Conservation (phyloP, 2,329 filamentous ascomycete species). For the Paecilomyces fulvus region DNA sequence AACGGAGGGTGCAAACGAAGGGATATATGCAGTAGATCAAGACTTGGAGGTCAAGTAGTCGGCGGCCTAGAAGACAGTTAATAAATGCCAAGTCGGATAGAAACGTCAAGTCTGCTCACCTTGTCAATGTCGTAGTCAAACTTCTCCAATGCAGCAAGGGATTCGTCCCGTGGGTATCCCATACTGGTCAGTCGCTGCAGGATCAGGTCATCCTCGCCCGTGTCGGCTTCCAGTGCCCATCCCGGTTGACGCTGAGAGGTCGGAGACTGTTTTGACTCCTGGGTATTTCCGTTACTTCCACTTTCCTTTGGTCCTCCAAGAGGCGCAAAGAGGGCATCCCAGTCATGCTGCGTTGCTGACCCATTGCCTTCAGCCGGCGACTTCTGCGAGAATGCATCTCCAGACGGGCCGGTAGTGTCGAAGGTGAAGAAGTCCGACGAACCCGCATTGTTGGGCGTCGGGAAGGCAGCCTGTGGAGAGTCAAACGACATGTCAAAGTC, state of each 20-base stretch:
- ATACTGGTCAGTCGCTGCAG: conserved; percentile 82
- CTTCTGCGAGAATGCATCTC: conserved; percentile 31
- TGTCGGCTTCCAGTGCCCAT: conserved; percentile 62
- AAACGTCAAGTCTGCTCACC: conserved; percentile 47
- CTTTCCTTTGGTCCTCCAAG: conserved; percentile 45
- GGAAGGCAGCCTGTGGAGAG: conserved; percentile 22
- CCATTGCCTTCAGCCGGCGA: conserved; percentile 30
- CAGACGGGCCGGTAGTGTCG: conserved; percentile 32
- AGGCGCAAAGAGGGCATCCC: conserved; percentile 88
- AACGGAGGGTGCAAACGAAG: conserved; percentile 7
- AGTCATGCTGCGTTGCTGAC: conserved; percentile 57
- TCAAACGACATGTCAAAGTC: conserved; percentile 43
- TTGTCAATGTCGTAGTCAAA: conserved; percentile 94
- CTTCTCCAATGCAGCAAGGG: conserved; percentile 76
- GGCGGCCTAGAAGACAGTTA: conserved; percentile 20
- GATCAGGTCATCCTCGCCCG: conserved; percentile 83
- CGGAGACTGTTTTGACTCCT: conserved; percentile 4
- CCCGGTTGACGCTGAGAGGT: conserved; percentile 38
- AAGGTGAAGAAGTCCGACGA: conserved; percentile 34
- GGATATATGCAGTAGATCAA: conserved; percentile 18
- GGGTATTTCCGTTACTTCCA: conserved; percentile 3
- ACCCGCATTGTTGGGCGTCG: conserved; percentile 11
- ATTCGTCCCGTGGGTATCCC: conserved; percentile 70
- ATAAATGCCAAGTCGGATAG: background rate
- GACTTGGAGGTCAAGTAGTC: conserved; percentile 35